phyloP scores from a whole-genome alignment of 2,329 filamentous ascomycete species.

The Byssoonygena ceratinophila region DNA sequence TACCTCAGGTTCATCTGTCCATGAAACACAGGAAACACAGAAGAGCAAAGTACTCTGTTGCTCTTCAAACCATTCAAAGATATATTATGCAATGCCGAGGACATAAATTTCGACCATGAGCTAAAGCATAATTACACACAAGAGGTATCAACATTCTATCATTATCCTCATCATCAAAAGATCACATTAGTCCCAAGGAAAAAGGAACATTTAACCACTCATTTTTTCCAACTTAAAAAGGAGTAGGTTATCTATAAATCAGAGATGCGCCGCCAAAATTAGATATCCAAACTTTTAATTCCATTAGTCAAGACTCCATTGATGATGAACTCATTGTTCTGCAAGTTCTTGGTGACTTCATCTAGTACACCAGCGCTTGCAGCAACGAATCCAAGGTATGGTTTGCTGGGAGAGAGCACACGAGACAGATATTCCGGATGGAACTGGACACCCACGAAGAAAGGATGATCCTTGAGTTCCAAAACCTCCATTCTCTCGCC shows the following conservation, averaged over 20 bases:
- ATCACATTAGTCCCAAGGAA: too few species aligned
- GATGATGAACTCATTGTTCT: conserved; percentile 10
- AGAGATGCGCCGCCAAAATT: background rate
- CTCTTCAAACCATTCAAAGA: background rate
- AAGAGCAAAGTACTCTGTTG: background rate
- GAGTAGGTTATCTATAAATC: background rate
- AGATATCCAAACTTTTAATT: conserved; percentile 6
- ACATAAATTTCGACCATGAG: background rate
- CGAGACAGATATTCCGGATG: conserved; percentile 77
- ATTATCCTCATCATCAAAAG: background rate
- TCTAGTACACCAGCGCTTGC: conserved; percentile 60
- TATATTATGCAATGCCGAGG: background rate
- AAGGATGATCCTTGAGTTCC: conserved; percentile 73
- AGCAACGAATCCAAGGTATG: conserved; percentile 77
- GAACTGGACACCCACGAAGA: conserved; percentile 76
- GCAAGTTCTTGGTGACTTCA: conserved; percentile 24
- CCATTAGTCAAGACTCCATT: conserved; percentile 7
- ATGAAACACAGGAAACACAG: background rate
- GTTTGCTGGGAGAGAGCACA: conserved; percentile 61
- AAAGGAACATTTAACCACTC: too few species aligned
- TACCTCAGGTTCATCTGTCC: too few species aligned
- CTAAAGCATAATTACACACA: background rate
- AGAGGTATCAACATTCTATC: background rate
- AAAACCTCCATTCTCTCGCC: conserved; percentile 74
- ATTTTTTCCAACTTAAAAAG: background rate